These are phyloP conservation scores for Pseudoneurospora amorphoporcata DNA, from an alignment of 495 filamentous ascomycete genomes.

Conservation along the genomic window DNA sequence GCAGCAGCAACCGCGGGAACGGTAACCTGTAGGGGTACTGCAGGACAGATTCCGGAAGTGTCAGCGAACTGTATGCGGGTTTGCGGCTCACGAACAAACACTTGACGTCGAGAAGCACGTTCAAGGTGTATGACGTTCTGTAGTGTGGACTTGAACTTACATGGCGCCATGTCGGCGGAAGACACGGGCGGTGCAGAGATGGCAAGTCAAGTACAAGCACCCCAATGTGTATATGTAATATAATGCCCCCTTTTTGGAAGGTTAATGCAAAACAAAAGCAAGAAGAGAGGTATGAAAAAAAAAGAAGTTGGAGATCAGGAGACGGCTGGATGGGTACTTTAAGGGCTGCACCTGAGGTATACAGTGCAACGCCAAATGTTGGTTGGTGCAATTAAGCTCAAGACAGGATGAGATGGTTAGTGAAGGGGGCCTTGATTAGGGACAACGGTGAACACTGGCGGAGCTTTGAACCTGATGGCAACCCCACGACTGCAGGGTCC, in stretches of 20 bases:
- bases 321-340: neutral
- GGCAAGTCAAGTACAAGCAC: neutral
- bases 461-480: neutral
- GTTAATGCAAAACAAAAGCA: neutral
- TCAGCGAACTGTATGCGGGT: neutral
- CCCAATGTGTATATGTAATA: neutral
- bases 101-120: neutral
- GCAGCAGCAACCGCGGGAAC: constrained; percentile 56
- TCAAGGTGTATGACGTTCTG: neutral
- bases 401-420: neutral
- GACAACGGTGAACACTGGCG: neutral
- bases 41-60: neutral
- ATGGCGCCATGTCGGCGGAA: constrained; percentile 1
- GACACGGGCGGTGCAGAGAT: neutral
- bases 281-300: neutral
- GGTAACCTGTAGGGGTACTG: constrained; percentile 38
- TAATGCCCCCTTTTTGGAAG: neutral
- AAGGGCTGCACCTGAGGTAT: neutral
- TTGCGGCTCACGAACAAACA: neutral
- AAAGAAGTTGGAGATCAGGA: neutral
- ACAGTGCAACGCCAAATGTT: neutral
- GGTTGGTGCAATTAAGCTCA: neutral
- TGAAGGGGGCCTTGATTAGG: neutral
- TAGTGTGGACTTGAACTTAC: constrained; percentile 1
- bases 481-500: neutral